A percentile compares a stretch with the other conserved stretches of the same genome.
Conservation (phyloP, 208 protist species). For the Acanthamoeba healyi region DNA sequence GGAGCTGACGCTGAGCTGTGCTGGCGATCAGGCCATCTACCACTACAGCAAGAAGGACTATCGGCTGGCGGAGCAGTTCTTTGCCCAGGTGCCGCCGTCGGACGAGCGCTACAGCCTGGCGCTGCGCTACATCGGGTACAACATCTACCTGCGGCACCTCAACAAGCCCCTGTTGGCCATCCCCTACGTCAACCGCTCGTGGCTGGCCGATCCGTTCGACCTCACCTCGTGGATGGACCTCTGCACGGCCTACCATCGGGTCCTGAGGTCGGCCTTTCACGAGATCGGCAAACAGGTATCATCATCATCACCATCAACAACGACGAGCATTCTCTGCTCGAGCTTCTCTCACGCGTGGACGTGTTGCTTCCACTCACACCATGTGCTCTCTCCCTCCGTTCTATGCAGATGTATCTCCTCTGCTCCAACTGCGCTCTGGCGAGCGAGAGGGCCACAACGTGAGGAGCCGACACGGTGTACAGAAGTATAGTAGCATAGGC, state of each 20-base stretch:
- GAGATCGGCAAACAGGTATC: constrained; percentile 40
- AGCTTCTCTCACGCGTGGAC: too few species aligned
- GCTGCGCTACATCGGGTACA: constrained; percentile 51
- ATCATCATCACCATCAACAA: neutral
- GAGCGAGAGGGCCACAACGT: neutral
- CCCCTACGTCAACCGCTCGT: constrained; percentile 63
- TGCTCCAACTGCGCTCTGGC: neutral
- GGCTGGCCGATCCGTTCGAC: constrained; percentile 41
- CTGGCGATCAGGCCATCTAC: neutral
- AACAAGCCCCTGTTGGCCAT: constrained; percentile 61
- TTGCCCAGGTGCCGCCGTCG: constrained; percentile 44
- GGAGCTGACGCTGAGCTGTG: neutral
- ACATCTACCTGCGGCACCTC: constrained; percentile 57
- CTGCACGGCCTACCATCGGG: constrained; percentile 1
- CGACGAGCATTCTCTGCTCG: too few species aligned
- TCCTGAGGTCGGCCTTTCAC: constrained; percentile 12
- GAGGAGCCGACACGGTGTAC: too few species aligned
- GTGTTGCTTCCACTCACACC: too few species aligned
- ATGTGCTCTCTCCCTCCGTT: too few species aligned
- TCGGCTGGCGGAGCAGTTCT: constrained; percentile 54
- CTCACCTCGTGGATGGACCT: constrained; percentile 37
- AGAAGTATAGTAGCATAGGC: too few species aligned
- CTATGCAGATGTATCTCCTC: neutral
- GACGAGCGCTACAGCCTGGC: constrained; percentile 62
- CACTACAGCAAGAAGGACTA: constrained; percentile 61